phyloP scores from a whole-genome alignment of 179 eudicot species.

The Beta macrorhiza region DNA sequence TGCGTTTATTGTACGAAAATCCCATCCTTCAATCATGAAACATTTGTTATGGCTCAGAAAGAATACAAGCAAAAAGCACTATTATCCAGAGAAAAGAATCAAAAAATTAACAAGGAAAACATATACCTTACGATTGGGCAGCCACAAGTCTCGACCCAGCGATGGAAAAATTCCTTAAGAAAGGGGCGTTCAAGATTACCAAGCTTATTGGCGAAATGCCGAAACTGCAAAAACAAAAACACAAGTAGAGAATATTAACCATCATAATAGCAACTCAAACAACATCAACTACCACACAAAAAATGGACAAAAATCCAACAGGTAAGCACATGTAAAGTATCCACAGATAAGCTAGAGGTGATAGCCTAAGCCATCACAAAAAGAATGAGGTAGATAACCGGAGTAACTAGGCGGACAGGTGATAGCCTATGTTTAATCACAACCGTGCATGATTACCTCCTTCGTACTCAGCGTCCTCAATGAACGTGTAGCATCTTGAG shows the following conservation, averaged over 20 bases:
- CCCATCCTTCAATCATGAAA: conserved; percentile 67
- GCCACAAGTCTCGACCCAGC: conserved; percentile 97
- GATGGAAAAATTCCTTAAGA: conserved; percentile 90
- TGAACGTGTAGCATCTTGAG: conserved; percentile 59
- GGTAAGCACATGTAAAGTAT: not conserved
- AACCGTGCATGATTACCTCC: conserved; percentile 53
- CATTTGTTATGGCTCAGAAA: conserved; percentile 15
- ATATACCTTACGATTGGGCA: conserved; percentile 86
- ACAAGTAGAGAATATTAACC: not conserved
- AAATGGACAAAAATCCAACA: not conserved
- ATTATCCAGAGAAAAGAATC: not conserved
- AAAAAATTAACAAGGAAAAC: conserved; percentile 21
- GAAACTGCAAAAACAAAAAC: conserved; percentile 55
- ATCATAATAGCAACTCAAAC: not conserved
- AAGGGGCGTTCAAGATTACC: conserved; percentile 99
- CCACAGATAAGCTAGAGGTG: not conserved
- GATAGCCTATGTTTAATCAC: not conserved
- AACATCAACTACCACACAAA: not conserved
- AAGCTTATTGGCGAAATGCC: conserved; percentile 87
- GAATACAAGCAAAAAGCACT: not conserved
- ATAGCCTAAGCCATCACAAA: not conserved
- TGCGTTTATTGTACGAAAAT: conserved; percentile 88
- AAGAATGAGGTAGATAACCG: not conserved
- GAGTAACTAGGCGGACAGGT: not conserved
- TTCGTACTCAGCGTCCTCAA: conserved; percentile 82